These are phyloP conservation scores for Ceratocystiopsis minuta DNA, from an alignment of 2,329 filamentous ascomycete species.

Conservation along the genomic window DNA sequence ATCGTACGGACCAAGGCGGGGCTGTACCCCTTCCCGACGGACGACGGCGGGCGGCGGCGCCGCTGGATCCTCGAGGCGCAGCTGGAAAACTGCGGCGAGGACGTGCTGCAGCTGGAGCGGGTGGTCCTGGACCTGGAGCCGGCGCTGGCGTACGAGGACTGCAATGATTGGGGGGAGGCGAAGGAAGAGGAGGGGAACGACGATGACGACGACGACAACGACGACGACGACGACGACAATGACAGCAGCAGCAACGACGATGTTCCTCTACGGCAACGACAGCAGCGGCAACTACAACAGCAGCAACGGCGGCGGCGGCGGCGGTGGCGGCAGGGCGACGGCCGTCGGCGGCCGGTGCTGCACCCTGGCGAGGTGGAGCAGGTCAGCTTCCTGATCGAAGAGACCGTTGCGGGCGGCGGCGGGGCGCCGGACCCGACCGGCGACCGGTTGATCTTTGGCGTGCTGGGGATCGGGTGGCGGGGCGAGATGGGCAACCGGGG, in stretches of 20 bases:
- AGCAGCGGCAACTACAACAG: no score
- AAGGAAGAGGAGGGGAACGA: not conserved
- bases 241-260: not conserved
- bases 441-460: slow-evolving; percentile 44
- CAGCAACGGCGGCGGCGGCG: no score
- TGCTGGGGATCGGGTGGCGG: slow-evolving; percentile 75
- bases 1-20: slow-evolving; percentile 83
- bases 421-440: slow-evolving; percentile 19
- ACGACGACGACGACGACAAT: not conserved
- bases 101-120: slow-evolving; percentile 58
- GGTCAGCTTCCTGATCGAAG: slow-evolving; percentile 43
- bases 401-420: slow-evolving; percentile 15
- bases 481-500: slow-evolving; percentile 80
- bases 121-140: slow-evolving; percentile 36
- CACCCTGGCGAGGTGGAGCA: slow-evolving; percentile 47
- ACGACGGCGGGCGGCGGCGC: slow-evolving; percentile 17
- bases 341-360: slow-evolving; percentile 32
- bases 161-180: slow-evolving; percentile 21
- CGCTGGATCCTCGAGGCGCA: slow-evolving; percentile 79
- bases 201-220: slow-evolving; percentile 4
- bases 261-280: no score
- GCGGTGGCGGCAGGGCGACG: slow-evolving; percentile 2
- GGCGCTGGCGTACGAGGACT: slow-evolving; percentile 32
- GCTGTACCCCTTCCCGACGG: slow-evolving; percentile 25
- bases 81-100: slow-evolving; percentile 84